Conservation (phyloP, 768 basidiomycete genomes). For the Auriscalpium microsporum region DNA sequence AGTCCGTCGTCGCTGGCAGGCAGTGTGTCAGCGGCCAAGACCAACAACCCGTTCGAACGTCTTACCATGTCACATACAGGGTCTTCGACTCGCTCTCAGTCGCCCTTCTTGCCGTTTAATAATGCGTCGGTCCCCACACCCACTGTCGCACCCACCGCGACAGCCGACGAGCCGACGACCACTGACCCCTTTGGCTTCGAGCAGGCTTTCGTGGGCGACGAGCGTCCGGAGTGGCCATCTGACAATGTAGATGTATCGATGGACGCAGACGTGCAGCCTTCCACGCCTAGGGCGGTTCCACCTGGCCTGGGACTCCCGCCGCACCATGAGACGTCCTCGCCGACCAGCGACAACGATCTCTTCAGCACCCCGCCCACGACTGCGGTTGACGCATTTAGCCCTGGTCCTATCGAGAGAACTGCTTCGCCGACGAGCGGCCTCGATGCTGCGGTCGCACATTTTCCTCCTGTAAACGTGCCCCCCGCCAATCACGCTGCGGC, state of each 20-base stretch:
- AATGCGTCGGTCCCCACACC: slow-evolving; percentile 24
- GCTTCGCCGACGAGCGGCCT: slow-evolving; percentile 2
- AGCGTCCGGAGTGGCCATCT: slow-evolving; percentile 1
- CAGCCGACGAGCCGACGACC: slow-evolving; percentile 15
- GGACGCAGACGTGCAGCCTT: not conserved
- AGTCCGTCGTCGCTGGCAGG: slow-evolving; percentile 33
- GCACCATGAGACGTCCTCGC: slow-evolving; percentile 19
- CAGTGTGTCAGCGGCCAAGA: slow-evolving; percentile 42
- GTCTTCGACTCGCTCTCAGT: slow-evolving; percentile 39
- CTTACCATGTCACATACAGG: slow-evolving; percentile 40
- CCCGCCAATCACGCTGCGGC: not conserved
- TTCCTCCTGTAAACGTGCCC: slow-evolving; percentile 1
- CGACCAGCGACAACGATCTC: slow-evolving; percentile 39
- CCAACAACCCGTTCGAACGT: slow-evolving; percentile 89
- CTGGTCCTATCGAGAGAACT: not conserved
- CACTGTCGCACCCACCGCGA: not conserved
- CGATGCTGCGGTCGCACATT: slow-evolving; percentile 5
- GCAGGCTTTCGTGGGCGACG: slow-evolving; percentile 18
- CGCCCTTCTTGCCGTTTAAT: slow-evolving; percentile 51
- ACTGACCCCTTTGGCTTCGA: slow-evolving; percentile 48
- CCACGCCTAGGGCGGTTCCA: not conserved
- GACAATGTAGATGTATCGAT: not conserved
- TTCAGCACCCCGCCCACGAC: slow-evolving; percentile 57
- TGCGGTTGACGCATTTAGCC: slow-evolving; percentile 12
- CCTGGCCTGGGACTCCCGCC: not conserved